These are phyloP conservation scores for Phaeodactylum tricornutum DNA, from an alignment of 108 stramenopile genomes.

Conservation along the genomic window DNA sequence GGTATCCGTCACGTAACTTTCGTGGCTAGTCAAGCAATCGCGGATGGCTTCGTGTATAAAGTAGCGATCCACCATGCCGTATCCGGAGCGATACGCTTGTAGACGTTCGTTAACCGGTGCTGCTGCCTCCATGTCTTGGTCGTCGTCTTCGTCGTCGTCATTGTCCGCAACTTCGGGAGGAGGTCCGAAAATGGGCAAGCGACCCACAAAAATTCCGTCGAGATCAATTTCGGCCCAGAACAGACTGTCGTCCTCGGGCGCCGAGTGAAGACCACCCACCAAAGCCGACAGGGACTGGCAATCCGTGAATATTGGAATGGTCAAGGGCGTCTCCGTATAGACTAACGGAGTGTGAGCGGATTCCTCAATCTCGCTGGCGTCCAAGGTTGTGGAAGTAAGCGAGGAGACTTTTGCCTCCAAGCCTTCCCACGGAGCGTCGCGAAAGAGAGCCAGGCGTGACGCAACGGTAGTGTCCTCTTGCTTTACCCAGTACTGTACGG, in stretches of 20 bases:
- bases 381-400: background rate
- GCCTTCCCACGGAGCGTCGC: conserved; percentile 65
- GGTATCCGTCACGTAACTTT: conserved; percentile 46
- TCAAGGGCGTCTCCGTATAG: conserved; percentile 2
- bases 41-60: conserved; percentile 65
- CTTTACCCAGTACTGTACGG: conserved; percentile 15
- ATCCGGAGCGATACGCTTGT: conserved; percentile 40
- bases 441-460: conserved; percentile 41
- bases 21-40: conserved; percentile 62
- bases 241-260: background rate
- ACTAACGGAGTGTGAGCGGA: background rate
- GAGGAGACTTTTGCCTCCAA: conserved; percentile 8
- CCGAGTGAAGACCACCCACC: background rate
- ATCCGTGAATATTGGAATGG: background rate
- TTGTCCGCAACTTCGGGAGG: conserved; percentile 30
- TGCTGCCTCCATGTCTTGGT: conserved; percentile 30
- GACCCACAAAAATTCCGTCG: conserved; percentile 62
- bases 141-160: conserved; percentile 53
- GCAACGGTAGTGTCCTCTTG: conserved; percentile 8
- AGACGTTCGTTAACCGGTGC: conserved; percentile 46
- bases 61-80: conserved; percentile 60
- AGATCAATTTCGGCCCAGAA: background rate
- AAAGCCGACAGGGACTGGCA: background rate
- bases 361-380: background rate
- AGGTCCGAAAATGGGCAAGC: conserved; percentile 78